These are phyloP conservation scores for Rubia yunnanensis DNA, from an alignment of 257 asterid species.

Conservation along the genomic window DNA sequence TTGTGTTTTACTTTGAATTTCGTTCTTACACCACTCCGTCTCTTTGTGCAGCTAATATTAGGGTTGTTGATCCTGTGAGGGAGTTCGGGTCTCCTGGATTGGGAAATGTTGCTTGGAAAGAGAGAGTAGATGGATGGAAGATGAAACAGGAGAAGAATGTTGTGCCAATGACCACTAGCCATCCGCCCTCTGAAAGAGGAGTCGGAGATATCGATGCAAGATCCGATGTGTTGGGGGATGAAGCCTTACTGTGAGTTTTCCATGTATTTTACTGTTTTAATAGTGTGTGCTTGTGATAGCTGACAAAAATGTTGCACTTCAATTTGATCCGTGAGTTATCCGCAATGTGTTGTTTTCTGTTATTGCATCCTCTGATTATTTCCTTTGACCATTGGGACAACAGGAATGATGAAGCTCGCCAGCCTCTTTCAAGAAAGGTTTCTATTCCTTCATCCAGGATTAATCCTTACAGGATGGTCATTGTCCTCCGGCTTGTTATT, in stretches of 20 bases:
- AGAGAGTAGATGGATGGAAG: conserved; percentile 99
- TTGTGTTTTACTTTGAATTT: conserved; percentile 8
- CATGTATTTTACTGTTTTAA: conserved; percentile 1
- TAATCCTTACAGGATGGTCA: conserved; percentile 97
- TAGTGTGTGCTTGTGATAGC: not conserved
- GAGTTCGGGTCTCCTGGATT: conserved; percentile 87
- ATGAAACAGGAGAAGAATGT: conserved; percentile 94
- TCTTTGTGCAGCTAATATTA: conserved; percentile 52
- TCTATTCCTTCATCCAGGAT: conserved; percentile 91
- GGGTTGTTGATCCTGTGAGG: conserved; percentile 89
- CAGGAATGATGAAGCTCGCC: conserved; percentile 99
- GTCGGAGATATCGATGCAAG: conserved; percentile 83
- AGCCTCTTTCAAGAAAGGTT: conserved; percentile 98
- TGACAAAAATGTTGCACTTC: not conserved
- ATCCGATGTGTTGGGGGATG: conserved; percentile 85
- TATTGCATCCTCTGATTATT: not conserved
- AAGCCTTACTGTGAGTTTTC: conserved; percentile 69
- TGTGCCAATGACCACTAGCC: conserved; percentile 69
- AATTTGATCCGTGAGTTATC: too few species aligned
- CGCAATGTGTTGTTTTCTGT: too few species aligned
- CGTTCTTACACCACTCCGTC: conserved; percentile 11
- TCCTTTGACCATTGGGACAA: conserved; percentile 19
- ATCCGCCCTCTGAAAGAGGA: conserved; percentile 91
- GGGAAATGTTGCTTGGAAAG: conserved; percentile 99
- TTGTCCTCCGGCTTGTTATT: conserved; percentile 78